phyloP scores from a whole-genome alignment of 805 yeast species.

The Candida multigemmis region DNA sequence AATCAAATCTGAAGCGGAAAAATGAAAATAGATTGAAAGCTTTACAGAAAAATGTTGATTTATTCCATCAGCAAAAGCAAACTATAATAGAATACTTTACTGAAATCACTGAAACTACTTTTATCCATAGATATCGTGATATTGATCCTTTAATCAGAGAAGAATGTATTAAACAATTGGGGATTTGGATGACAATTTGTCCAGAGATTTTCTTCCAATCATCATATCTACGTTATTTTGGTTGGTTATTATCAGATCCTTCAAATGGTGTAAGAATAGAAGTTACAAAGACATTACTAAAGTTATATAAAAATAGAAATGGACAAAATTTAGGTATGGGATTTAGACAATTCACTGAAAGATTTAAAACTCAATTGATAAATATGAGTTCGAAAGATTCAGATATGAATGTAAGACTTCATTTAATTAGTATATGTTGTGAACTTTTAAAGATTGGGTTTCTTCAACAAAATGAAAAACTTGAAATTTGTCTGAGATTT shows the following conservation, averaged over 20 bases:
- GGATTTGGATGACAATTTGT: slow-evolving; percentile 61
- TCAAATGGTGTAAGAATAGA: slow-evolving; percentile 53
- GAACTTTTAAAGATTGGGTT: slow-evolving; percentile 55
- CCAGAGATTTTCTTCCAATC: slow-evolving; percentile 70
- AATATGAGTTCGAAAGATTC: slow-evolving; percentile 39
- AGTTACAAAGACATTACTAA: slow-evolving; percentile 47
- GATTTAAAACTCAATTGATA: slow-evolving; percentile 57
- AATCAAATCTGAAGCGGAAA: slow-evolving; percentile 27
- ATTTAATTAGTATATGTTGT: slow-evolving; percentile 41
- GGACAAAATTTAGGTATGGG: slow-evolving; percentile 40
- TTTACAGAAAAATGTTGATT: slow-evolving; percentile 13
- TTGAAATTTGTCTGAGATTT: slow-evolving; percentile 9
- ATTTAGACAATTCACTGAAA: slow-evolving; percentile 68
- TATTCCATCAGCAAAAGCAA: slow-evolving; percentile 32
- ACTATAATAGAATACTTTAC: slow-evolving; percentile 47
- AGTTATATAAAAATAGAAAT: slow-evolving; percentile 27
- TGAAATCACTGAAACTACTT: slow-evolving; percentile 59
- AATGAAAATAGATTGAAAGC: slow-evolving; percentile 37
- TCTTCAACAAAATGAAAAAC: slow-evolving; percentile 49
- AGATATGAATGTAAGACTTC: slow-evolving; percentile 45
- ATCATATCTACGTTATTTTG: slow-evolving; percentile 65
- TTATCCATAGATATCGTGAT: slow-evolving; percentile 75
- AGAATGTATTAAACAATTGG: slow-evolving; percentile 55
- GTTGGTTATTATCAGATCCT: slow-evolving; percentile 78
- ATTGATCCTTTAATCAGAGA: slow-evolving; percentile 62